These are phyloP conservation scores for Chloranthus sessilifolius DNA, from an alignment of 164 flowering plant genomes.

Conservation along the genomic window DNA sequence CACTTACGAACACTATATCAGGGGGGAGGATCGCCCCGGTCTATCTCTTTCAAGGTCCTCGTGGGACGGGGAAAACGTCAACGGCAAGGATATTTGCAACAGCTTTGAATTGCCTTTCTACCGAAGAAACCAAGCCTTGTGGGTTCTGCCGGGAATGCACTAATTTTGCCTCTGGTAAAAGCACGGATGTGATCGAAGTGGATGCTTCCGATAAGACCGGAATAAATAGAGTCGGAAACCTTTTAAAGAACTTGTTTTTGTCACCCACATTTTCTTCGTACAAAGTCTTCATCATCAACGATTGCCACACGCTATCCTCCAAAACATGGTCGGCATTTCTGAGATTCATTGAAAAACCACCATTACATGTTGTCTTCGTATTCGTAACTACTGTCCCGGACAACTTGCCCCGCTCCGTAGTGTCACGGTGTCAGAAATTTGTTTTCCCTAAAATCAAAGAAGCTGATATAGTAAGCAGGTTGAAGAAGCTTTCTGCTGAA, in stretches of 20 bases:
- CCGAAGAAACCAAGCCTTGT: conserved; percentile 74
- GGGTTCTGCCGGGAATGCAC: conserved; percentile 79
- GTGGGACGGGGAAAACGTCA: conserved; percentile 96
- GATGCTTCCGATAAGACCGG: conserved; percentile 70
- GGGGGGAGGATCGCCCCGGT: conserved; percentile 78
- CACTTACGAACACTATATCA: conserved; percentile 60
- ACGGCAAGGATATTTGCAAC: conserved; percentile 81
- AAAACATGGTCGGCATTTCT: conserved; percentile 79
- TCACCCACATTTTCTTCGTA: conserved; percentile 36
- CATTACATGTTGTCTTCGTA: conserved; percentile 61
- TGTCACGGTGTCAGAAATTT: conserved; percentile 85
- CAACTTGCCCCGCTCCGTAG: conserved; percentile 68
- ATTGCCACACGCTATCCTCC: conserved; percentile 84
- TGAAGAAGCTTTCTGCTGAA: conserved; percentile 53
- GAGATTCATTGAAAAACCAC: conserved; percentile 77
- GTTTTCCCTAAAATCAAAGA: conserved; percentile 83
- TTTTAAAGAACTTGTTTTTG: conserved; percentile 37
- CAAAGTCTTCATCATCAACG: conserved; percentile 75
- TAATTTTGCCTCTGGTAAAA: conserved; percentile 55
- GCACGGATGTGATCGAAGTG: conserved; percentile 52
- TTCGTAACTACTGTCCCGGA: conserved; percentile 81
- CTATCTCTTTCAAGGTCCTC: conserved; percentile 95
- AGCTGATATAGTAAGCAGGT: conserved; percentile 55
- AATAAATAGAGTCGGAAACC: conserved; percentile 40
- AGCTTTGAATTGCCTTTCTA: conserved; percentile 74